phyloP scores from a whole-genome alignment of 2,329 filamentous ascomycete genomes.

The Calonectria honghensis region DNA sequence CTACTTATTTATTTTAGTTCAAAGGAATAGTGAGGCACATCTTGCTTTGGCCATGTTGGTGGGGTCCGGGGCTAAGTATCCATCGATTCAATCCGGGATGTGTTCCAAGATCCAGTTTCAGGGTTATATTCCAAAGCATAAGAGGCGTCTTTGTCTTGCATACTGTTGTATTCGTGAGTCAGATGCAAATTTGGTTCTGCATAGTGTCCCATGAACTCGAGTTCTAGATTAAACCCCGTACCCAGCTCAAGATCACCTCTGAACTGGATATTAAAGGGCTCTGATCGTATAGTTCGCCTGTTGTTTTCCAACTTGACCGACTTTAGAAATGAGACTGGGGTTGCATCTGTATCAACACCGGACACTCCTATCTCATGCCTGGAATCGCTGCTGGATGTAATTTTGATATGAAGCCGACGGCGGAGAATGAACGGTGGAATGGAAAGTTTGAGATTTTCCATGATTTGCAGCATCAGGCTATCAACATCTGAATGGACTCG shows the following conservation, averaged over 20 bases:
- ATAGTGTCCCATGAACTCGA: constrained; percentile 70
- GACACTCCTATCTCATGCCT: constrained; percentile 56
- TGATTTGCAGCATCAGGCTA: constrained; percentile 62
- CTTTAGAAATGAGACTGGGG: constrained; percentile 62
- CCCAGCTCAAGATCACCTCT: constrained; percentile 54
- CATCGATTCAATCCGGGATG: neutral
- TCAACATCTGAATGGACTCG: constrained; percentile 62
- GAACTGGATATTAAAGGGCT: constrained; percentile 63
- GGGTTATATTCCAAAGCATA: constrained; percentile 46
- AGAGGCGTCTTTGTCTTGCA: neutral
- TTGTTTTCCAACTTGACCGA: constrained; percentile 63
- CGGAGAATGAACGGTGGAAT: constrained; percentile 63
- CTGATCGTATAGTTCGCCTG: constrained; percentile 58
- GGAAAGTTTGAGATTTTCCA: constrained; percentile 60
- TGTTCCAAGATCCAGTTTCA: constrained; percentile 39
- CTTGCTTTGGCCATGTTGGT: too few species aligned
- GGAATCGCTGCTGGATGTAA: constrained; percentile 46
- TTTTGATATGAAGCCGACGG: constrained; percentile 57
- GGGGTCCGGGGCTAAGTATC: too few species aligned
- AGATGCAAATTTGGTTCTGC: constrained; percentile 62
- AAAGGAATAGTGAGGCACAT: too few species aligned
- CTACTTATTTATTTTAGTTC: too few species aligned
- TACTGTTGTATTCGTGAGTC: neutral
- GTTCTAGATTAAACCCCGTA: constrained; percentile 59
- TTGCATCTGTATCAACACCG: constrained; percentile 65